Conservation (phyloP, 441 rosid genomes). For the Metrosideros polymorpha region DNA sequence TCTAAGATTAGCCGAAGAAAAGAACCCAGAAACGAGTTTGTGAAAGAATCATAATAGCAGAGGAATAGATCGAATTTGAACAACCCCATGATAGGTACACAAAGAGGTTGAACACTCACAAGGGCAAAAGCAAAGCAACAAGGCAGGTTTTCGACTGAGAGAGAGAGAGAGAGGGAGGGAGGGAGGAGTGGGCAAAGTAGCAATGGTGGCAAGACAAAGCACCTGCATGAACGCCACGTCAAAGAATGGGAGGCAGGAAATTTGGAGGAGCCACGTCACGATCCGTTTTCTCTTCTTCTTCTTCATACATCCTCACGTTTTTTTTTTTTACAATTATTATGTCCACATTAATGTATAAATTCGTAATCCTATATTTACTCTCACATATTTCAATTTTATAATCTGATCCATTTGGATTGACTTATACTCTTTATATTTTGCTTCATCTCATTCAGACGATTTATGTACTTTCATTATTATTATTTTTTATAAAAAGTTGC, state of each 20-base stretch:
- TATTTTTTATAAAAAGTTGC: not conserved
- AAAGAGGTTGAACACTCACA: not conserved
- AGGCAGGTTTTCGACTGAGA: not conserved
- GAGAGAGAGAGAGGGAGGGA: not conserved
- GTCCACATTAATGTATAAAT: not conserved
- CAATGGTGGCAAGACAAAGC: not conserved
- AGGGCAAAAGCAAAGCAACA: not conserved
- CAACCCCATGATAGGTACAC: not conserved
- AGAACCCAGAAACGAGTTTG: not conserved
- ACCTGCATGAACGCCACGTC: constrained; percentile 1
- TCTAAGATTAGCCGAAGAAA: not conserved
- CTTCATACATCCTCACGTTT: not conserved
- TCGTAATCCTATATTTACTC: not conserved
- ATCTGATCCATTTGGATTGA: not conserved
- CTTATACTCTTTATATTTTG: not conserved
- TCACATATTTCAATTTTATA: not conserved
- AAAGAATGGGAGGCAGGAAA: not conserved
- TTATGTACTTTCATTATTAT: not conserved
- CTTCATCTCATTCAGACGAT: not conserved
- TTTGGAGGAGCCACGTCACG: not conserved
- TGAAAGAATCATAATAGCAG: not conserved
- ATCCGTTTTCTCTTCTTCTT: not conserved
- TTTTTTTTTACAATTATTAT: not conserved
- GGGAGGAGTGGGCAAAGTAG: constrained; percentile 8
- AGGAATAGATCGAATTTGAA: not conserved